A percentile compares a stretch with the other conserved stretches of the same genome.
phyloP scores from a whole-genome alignment of 768 basidiomycete genomes.

The Hypholoma sublateritium region DNA sequence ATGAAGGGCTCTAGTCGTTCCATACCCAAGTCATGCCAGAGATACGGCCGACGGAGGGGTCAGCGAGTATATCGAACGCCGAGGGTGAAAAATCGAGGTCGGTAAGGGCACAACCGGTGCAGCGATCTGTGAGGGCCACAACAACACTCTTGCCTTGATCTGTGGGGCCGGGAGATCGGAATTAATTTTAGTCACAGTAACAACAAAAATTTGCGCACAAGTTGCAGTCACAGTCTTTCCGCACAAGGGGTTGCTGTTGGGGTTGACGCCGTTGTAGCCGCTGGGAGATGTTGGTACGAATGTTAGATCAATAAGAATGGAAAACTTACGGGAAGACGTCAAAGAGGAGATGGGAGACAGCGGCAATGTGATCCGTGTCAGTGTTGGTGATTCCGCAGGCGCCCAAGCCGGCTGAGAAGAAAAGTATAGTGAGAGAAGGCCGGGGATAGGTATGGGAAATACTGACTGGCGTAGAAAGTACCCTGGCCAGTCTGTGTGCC shows the following conservation, averaged over 20 bases:
- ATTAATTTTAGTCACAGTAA: constrained; percentile 4
- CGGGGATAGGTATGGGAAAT: neutral
- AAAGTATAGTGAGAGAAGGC: constrained; percentile 3
- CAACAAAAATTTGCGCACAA: constrained; percentile 38
- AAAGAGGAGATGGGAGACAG: constrained; percentile 55
- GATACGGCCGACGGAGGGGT: constrained; percentile 48
- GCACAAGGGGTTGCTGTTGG: constrained; percentile 79
- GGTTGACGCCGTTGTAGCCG: constrained; percentile 56
- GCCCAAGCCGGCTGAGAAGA: constrained; percentile 51
- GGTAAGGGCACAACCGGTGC: constrained; percentile 47
- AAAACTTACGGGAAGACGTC: constrained; percentile 59
- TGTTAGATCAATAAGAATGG: neutral
- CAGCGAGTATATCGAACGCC: constrained; percentile 54
- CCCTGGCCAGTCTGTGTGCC: constrained; percentile 55
- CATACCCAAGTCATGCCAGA: constrained; percentile 49
- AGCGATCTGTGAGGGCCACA: constrained; percentile 62
- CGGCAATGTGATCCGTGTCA: constrained; percentile 53
- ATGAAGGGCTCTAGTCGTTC: constrained; percentile 24
- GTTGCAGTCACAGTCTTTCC: constrained; percentile 39
- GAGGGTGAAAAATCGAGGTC: constrained; percentile 65
- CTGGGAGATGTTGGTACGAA: constrained; percentile 31
- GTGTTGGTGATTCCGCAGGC: constrained; percentile 62
- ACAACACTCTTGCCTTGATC: constrained; percentile 50
- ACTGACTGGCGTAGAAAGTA: constrained; percentile 53
- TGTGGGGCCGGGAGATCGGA: constrained; percentile 23